These are phyloP conservation scores for Myxozyma lipomycoides DNA, from an alignment of 805 yeast species.

Conservation along the genomic window DNA sequence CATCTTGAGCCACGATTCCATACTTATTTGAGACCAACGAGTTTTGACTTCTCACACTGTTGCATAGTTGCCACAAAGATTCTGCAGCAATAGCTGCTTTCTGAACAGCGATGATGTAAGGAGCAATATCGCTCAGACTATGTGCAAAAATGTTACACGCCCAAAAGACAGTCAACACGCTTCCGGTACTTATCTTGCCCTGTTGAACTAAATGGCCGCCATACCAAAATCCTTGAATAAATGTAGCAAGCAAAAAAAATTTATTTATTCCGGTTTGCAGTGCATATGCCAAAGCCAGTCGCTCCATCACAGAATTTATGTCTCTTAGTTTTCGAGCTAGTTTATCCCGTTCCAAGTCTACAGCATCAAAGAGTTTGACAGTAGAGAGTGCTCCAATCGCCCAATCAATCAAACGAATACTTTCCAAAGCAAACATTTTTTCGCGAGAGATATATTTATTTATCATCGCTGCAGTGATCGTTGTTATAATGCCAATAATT, in stretches of 20 bases:
- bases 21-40: constrained; percentile 6
- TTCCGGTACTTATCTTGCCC: constrained; percentile 52
- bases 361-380: constrained; percentile 60
- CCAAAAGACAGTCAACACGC: constrained; percentile 77
- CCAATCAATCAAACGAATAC: constrained; percentile 69
- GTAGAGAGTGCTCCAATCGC: constrained; percentile 55
- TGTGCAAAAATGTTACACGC: constrained; percentile 73
- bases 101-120: constrained; percentile 57
- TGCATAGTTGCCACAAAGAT: constrained; percentile 38
- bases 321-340: constrained; percentile 39
- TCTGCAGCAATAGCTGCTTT: constrained; percentile 68
- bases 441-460: constrained; percentile 51
- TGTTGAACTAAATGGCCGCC: constrained; percentile 64
- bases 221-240: constrained; percentile 90
- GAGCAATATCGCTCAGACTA: constrained; percentile 51
- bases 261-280: constrained; percentile 56
- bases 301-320: constrained; percentile 36
- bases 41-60: neutral
- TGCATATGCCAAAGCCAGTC: constrained; percentile 39
- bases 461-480: constrained; percentile 50
- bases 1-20: constrained; percentile 30
- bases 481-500: constrained; percentile 49
- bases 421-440: constrained; percentile 51
- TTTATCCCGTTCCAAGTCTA: constrained; percentile 48
- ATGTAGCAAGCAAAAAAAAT: constrained; percentile 61